Evolutionary conservation across 108 stramenopile species (phyloP).

Genomic region (Cyclotella distinguenda): DNA sequence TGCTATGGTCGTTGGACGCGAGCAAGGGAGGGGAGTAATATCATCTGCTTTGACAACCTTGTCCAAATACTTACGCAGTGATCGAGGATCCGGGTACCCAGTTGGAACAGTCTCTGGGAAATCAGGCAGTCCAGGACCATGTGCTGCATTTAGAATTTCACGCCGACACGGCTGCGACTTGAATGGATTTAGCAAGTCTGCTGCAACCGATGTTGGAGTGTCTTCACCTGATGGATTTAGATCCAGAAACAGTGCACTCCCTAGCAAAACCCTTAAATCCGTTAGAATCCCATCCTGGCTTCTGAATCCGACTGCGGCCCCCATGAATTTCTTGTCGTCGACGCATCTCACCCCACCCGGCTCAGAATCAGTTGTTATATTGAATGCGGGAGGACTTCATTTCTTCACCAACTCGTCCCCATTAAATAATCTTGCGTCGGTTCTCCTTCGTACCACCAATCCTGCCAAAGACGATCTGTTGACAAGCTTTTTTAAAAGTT

Average conservation of each 20-base stretch:
- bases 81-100: constrained; percentile 20
- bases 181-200: constrained; percentile 68
- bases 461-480: constrained; percentile 57
- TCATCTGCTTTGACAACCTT: constrained; percentile 37
- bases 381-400: constrained; percentile 83
- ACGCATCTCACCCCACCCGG: constrained; percentile 54
- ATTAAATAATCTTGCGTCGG: constrained; percentile 51
- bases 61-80: constrained; percentile 46
- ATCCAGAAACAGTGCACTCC: constrained; percentile 9
- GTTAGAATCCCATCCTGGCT: constrained; percentile 71
- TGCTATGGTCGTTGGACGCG: constrained; percentile 29
- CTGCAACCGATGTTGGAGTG: constrained; percentile 44
- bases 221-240: background rate
- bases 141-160: constrained; percentile 38
- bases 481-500: constrained; percentile 66
- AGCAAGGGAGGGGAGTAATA: constrained; percentile 34
- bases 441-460: constrained; percentile 56
- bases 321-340: constrained; percentile 59
- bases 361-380: constrained; percentile 45
- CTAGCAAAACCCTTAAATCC: constrained; percentile 43
- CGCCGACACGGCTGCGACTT: constrained; percentile 41
- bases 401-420: constrained; percentile 58
- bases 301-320: constrained; percentile 59
- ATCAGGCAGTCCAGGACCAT: constrained; percentile 17
- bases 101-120: constrained; percentile 23